phyloP scores from a whole-genome alignment of 208 protist genomes.

The Porcisia deanei region DNA sequence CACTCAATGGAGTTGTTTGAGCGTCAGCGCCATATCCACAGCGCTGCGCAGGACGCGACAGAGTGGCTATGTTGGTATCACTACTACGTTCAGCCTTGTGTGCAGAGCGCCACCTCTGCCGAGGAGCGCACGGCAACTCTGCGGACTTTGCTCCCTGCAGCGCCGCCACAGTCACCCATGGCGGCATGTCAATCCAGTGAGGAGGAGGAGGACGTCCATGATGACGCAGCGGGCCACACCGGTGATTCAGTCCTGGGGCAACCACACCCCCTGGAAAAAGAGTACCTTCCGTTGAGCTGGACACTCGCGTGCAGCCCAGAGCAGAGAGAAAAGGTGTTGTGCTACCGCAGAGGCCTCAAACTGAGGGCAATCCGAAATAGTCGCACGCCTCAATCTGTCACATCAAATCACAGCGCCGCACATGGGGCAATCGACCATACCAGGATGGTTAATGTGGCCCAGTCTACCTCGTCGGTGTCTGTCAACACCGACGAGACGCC shows the following conservation, averaged over 20 bases:
- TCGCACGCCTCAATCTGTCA: background rate
- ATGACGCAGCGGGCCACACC: background rate
- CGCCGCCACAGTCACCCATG: background rate
- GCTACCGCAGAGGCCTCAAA: conserved; percentile 15
- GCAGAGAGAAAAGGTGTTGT: conserved; percentile 7
- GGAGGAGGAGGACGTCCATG: background rate
- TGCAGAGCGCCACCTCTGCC: conserved; percentile 5
- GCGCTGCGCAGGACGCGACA: conserved; percentile 36
- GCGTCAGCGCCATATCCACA: conserved; percentile 39
- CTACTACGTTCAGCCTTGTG: conserved; percentile 13
- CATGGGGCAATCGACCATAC: background rate
- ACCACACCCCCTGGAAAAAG: conserved; percentile 9
- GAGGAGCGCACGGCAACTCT: conserved; percentile 2
- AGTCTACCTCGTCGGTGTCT: background rate
- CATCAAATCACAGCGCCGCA: no score
- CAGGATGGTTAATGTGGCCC: background rate
- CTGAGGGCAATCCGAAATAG: conserved; percentile 4
- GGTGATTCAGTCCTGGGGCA: background rate
- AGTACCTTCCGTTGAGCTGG: conserved; percentile 18
- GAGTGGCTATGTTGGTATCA: conserved; percentile 43
- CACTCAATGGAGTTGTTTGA: conserved; percentile 78
- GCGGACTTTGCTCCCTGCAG: conserved; percentile 3
- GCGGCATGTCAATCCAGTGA: no score
- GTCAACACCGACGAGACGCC: background rate
- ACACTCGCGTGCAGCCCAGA: conserved; percentile 4